Conservation (phyloP, 805 yeast genomes). For the Lachancea sp. region DNA sequence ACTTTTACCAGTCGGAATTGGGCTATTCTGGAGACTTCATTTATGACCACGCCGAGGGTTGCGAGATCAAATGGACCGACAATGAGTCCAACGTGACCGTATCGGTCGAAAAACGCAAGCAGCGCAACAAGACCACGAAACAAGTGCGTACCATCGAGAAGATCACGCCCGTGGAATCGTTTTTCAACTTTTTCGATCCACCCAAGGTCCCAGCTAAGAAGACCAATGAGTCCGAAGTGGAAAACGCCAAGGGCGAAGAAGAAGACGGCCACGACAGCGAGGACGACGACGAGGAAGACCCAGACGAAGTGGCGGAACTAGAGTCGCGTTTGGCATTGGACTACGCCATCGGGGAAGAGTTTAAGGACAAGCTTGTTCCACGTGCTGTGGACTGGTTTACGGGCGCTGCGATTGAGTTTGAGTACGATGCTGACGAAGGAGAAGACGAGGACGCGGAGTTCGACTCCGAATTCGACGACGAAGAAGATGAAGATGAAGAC, state of each 20-base stretch:
- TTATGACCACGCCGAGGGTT: constrained; percentile 95
- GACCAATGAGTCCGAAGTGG: not conserved
- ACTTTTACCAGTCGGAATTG: constrained; percentile 87
- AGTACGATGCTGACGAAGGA: constrained; percentile 53
- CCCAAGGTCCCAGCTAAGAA: constrained; percentile 58
- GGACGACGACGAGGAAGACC: constrained; percentile 47
- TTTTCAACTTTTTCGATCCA: constrained; percentile 93
- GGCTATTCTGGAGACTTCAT: constrained; percentile 95
- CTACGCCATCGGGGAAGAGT: constrained; percentile 92
- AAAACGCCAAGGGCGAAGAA: constrained; percentile 23
- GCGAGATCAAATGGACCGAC: constrained; percentile 68
- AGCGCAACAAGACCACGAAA: constrained; percentile 92
- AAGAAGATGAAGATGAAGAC: constrained; percentile 26
- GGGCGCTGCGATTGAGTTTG: constrained; percentile 87
- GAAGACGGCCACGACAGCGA: constrained; percentile 49
- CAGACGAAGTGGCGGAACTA: constrained; percentile 63
- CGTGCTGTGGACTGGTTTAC: constrained; percentile 98
- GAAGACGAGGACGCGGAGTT: constrained; percentile 55
- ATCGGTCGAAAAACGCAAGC: constrained; percentile 87
- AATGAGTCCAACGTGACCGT: constrained; percentile 81
- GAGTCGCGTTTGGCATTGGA: constrained; percentile 85
- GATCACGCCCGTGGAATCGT: constrained; percentile 87
- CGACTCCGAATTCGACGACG: constrained; percentile 62
- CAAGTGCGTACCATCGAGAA: constrained; percentile 95
- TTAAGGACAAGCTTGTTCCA: constrained; percentile 92